Percentiles rank a stretch among this genome's conserved stretches.
Conservation (phyloP, 768 basidiomycete species). For the Rhodocollybia butyracea region DNA sequence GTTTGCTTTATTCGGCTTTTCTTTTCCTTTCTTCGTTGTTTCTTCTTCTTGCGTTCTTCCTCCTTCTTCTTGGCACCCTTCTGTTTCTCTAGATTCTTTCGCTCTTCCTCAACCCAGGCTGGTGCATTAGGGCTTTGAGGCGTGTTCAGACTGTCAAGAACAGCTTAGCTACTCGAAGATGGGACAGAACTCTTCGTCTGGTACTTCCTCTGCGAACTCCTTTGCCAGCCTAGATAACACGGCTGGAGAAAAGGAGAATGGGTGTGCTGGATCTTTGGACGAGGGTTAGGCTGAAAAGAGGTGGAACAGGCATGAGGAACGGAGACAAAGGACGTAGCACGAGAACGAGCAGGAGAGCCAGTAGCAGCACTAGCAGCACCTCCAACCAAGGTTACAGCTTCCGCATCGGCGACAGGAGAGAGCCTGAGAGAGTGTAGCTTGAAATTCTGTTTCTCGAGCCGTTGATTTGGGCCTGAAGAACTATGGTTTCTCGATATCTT, state of each 20-base stretch:
- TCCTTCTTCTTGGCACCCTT: conserved; percentile 62
- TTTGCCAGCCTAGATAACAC: conserved; percentile 70
- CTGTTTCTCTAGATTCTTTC: conserved; percentile 62
- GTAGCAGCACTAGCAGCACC: background rate
- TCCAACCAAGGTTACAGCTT: too few relatives aligned
- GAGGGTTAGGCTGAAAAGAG: conserved; percentile 60
- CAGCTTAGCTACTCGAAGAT: too few relatives aligned
- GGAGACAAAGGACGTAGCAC: conserved; percentile 19
- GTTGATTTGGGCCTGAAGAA: too few relatives aligned
- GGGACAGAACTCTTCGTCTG: conserved; percentile 84
- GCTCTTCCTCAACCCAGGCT: conserved; percentile 87
- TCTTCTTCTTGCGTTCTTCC: conserved; percentile 36
- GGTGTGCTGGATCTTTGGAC: conserved; percentile 46
- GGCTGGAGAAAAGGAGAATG: conserved; percentile 58
- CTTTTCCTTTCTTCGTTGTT: conserved; percentile 21
- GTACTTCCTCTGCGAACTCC: conserved; percentile 76
- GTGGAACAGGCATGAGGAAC: conserved; percentile 28
- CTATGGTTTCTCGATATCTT: too few relatives aligned
- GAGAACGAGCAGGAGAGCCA: conserved; percentile 35
- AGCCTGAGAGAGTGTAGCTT: too few relatives aligned
- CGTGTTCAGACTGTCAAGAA: conserved; percentile 79
- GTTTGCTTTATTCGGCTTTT: conserved; percentile 22
- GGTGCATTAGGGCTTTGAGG: conserved; percentile 48
- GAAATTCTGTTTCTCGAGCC: too few relatives aligned
- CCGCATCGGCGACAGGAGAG: too few relatives aligned